A percentile compares a stretch with the other conserved stretches of the same genome.
Evolutionary conservation across 139 green algal species (phyloP).

Genomic region (Auxenochlorella pyrenoidosa): DNA sequence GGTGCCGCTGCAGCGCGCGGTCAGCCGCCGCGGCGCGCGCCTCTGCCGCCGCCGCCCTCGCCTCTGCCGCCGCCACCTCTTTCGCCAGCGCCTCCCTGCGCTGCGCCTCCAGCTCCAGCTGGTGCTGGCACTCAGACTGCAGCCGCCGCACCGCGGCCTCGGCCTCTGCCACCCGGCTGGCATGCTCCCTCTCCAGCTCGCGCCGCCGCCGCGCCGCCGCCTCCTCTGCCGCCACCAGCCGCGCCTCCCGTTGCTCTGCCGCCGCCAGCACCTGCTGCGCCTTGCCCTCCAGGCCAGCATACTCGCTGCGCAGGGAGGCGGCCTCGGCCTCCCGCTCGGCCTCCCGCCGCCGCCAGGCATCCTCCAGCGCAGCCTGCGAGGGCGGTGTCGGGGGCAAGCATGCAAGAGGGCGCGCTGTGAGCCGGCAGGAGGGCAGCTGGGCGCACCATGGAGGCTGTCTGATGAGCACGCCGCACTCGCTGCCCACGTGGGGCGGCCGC

Average conservation of each 20-base stretch:
- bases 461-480: too few species aligned
- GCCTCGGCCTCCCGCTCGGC: slow-evolving; percentile 40
- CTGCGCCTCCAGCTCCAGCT: slow-evolving; percentile 51
- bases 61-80: slow-evolving; percentile 2
- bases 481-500: too few species aligned
- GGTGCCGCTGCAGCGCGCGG: slow-evolving; percentile 22
- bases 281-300: slow-evolving; percentile 37
- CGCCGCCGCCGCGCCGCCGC: slow-evolving; percentile 38
- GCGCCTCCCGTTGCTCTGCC: slow-evolving; percentile 55
- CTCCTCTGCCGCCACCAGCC: slow-evolving; percentile 56
- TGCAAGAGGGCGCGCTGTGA: background rate
- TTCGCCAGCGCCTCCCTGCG: slow-evolving; percentile 11
- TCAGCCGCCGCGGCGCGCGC: slow-evolving; percentile 16
- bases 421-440: background rate
- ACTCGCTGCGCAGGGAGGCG: slow-evolving; percentile 23
- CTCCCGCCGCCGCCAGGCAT: slow-evolving; percentile 54
- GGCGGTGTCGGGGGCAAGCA: background rate
- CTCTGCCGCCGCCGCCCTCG: slow-evolving; percentile 25
- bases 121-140: slow-evolving; percentile 57
- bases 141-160: slow-evolving; percentile 35
- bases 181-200: slow-evolving; percentile 51
- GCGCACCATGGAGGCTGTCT: too few species aligned
- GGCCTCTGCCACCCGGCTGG: slow-evolving; percentile 24
- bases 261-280: slow-evolving; percentile 41
- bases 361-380: slow-evolving; percentile 47